Base-by-base conservation (phyloP, 257 asterid genomes). In the Scutellaria galericulata region DNA sequence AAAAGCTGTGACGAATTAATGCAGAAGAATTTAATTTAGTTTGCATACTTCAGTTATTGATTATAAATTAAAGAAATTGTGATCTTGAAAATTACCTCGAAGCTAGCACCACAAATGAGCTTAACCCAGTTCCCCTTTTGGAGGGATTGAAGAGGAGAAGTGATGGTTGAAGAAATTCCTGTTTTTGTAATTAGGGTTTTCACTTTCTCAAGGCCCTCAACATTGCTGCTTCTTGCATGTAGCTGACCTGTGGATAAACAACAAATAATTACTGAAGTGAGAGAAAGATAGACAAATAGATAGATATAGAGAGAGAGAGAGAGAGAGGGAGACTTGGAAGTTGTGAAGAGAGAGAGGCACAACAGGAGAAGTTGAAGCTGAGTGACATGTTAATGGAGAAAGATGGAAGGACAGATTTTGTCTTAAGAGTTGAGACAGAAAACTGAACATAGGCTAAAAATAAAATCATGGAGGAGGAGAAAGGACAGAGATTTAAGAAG, bases 21-120 rank as follows among this genome's bases (percentile, higher is more conserved):
- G 46, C 6, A 35, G 14, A 44, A n/a, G n/a, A 41, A 58, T 27
- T 3, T 58, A 11, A 11, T 58, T 37, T 3, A 59, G 5, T n/a
- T 56, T 52, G 40, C 31, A 44, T 5, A 55, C 8, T 64, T 48
- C 0, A 40, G 0, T 40, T 77, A 54, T 11, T 56, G 35, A 52
- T 14, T 13, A 4, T 22, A 44, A 63, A 15, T 70, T 4, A 40
- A 10, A 52, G 3, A 39, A 47, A 68, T 13, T 5, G 12, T 18
- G 60, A 13, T 55, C 8, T 42, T 7, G 60, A 64, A 70, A 41
- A 54, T n/a, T 60, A 84, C 96, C 96, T 93, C 98, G 71, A 93
- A 93, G 80, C 98, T 93, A 73, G 98, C 98, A 72, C 98, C 98
- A 62, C 96, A 93, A 37, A 93, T 90, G 81, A 93, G 91, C 86